Evolutionary conservation across 169 alveolate genomes (phyloP).

Genomic region (Cryptosporidium bovis): DNA sequence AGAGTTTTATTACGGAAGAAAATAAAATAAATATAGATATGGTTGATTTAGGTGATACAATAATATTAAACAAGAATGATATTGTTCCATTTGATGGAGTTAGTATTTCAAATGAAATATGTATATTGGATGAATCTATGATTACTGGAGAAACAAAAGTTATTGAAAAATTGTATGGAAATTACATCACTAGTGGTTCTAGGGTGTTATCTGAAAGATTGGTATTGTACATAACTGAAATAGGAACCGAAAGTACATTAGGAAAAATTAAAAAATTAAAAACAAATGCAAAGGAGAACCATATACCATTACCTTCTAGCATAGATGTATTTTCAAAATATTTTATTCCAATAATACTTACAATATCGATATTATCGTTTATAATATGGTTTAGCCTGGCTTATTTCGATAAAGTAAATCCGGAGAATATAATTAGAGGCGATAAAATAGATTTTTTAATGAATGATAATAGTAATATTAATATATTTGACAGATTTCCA

Average conservation of each 20-base stretch:
- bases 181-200: conserved; percentile 38
- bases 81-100: conserved; percentile 74
- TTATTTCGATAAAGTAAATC: conserved; percentile 30
- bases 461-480: neutral
- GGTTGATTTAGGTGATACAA: conserved; percentile 56
- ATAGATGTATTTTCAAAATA: conserved; percentile 48
- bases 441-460: conserved; percentile 17
- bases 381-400: conserved; percentile 57
- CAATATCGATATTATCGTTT: conserved; percentile 11
- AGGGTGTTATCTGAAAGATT: conserved; percentile 26
- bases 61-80: conserved; percentile 22
- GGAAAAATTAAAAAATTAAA: conserved; percentile 60
- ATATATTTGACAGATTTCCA: conserved; percentile 44
- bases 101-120: conserved; percentile 17
- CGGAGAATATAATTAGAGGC: conserved; percentile 24
- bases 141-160: conserved; percentile 62
- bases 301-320: conserved; percentile 23
- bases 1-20: conserved; percentile 3
- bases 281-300: conserved; percentile 34
- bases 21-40: conserved; percentile 24
- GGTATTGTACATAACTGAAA: conserved; percentile 8
- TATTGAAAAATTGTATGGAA: conserved; percentile 69
- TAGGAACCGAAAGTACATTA: conserved; percentile 66
- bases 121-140: conserved; percentile 49
- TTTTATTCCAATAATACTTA: conserved; percentile 32